Evolutionary conservation across 345 rosid genomes (phyloP).

Genomic region (Leavenworthia alabamica): DNA sequence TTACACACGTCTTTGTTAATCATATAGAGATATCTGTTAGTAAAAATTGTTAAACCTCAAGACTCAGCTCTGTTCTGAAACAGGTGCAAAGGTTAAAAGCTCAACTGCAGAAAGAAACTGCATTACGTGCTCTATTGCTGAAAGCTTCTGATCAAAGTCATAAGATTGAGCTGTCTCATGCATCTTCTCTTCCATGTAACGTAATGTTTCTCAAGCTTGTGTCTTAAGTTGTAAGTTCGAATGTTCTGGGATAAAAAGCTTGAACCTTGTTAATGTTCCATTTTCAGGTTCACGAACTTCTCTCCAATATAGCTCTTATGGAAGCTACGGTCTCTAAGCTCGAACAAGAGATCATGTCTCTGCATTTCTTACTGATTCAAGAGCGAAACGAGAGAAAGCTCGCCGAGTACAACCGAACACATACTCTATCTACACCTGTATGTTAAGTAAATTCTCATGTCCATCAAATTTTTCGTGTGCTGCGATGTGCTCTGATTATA

Average conservation of each 20-base stretch:
- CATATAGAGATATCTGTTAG: background rate
- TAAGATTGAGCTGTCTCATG: constrained; percentile 15
- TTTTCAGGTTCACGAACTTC: constrained; percentile 62
- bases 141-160: constrained; percentile 26
- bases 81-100: constrained; percentile 28
- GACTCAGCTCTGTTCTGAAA: constrained; percentile 7
- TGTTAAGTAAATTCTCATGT: background rate
- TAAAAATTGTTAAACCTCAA: background rate
- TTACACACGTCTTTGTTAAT: background rate
- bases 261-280: background rate
- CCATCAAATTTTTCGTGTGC: background rate
- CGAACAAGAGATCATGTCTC: constrained; percentile 65
- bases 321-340: constrained; percentile 63
- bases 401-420: constrained; percentile 59
- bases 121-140: constrained; percentile 16
- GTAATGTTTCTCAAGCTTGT: constrained; percentile 8
- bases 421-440: constrained; percentile 43
- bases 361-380: constrained; percentile 88
- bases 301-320: constrained; percentile 49
- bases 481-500: constrained; percentile 10
- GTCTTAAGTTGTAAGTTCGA: background rate
- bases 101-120: constrained; percentile 22
- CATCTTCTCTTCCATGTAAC: constrained; percentile 19
- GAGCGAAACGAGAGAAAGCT: constrained; percentile 85
- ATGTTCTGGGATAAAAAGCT: background rate